Base-by-base conservation (phyloP, 129 eudicot species). In the Centaurea solstitialis region DNA sequence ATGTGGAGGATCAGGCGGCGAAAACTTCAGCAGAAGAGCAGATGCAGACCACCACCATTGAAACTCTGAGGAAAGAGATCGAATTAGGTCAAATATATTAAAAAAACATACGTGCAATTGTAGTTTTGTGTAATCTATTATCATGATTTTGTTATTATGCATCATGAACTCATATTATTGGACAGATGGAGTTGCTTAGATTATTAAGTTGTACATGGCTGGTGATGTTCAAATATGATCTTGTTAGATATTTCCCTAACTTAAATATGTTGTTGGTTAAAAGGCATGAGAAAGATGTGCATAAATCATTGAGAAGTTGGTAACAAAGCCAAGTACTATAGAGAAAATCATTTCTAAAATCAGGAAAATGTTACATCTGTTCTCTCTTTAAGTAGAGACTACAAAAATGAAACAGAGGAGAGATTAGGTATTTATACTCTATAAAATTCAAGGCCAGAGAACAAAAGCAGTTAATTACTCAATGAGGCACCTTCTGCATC, bases 1-100 rank as follows among this genome's bases (percentile, higher is more conserved):
- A 94, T 80, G 96, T 87, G 84, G 97, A 93, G 83, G 98, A 94
- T 82, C 92, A 94, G 79, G 96, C 93, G 38, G 94, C 92, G 6
- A 90, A 92, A 74, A 83, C 80, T 50, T 87, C 97, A 1, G 90
- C 85, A 18, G 96, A 94, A 70, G 98, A 92, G 87, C 97, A 94
- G 68, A 90, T 82, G 92, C 95, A 79, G 35, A 74, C 81, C 83
- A 90, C 97, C 70, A 92, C 94, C 1, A 76, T 87, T 72, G 86
- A 94, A 43, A 90, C 82, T 79, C 91, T 94, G 24, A 88, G 73
- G 47, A 86, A 84, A 40, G 98, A 94, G 80, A 89, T 92, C 15
- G 84, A 85, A 40, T 76, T 72, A 87, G 98, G 98, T n/a, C n/a
- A n/a, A n/a, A n/a, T n/a, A n/a, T n/a, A n/a, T n/a, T n/a, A n/a